phyloP scores from a whole-genome alignment of 306 rosid genomes.

The Hippophae tibetana region DNA sequence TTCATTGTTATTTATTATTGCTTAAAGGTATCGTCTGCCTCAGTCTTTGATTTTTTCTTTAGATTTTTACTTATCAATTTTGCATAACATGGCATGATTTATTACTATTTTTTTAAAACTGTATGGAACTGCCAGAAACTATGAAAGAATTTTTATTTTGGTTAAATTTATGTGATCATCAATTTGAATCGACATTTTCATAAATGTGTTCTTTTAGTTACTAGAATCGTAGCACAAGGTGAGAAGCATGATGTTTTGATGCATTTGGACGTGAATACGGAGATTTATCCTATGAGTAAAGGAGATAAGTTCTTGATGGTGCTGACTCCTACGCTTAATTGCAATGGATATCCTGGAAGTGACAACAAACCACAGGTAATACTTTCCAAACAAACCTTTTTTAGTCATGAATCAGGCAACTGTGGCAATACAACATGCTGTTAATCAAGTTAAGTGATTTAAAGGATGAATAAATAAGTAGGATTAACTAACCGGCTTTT shows the following conservation, averaged over 20 bases:
- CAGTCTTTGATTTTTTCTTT: background rate
- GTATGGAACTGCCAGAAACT: too few species aligned
- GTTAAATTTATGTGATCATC: background rate
- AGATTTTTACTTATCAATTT: background rate
- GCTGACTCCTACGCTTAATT: constrained; percentile 59
- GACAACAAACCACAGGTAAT: constrained; percentile 38
- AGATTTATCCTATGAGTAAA: constrained; percentile 61
- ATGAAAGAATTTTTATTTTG: background rate
- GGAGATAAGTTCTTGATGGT: constrained; percentile 62
- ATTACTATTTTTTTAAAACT: too few species aligned
- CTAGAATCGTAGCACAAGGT: constrained; percentile 62
- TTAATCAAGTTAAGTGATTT: too few species aligned
- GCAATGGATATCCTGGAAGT: constrained; percentile 26
- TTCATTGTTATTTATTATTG: background rate
- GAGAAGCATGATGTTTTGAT: constrained; percentile 58
- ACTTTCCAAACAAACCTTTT: background rate
- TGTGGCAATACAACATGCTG: too few species aligned
- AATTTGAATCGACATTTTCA: background rate
- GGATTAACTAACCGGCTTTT: too few species aligned
- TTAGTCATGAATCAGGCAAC: too few species aligned
- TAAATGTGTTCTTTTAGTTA: constrained; percentile 35
- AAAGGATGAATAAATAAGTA: too few species aligned
- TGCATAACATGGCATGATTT: too few species aligned
- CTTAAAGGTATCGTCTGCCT: background rate
- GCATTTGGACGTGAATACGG: constrained; percentile 69